These are phyloP conservation scores for Pythium pyrilobum DNA, from an alignment of 352 stramenopile species.

Conservation along the genomic window DNA sequence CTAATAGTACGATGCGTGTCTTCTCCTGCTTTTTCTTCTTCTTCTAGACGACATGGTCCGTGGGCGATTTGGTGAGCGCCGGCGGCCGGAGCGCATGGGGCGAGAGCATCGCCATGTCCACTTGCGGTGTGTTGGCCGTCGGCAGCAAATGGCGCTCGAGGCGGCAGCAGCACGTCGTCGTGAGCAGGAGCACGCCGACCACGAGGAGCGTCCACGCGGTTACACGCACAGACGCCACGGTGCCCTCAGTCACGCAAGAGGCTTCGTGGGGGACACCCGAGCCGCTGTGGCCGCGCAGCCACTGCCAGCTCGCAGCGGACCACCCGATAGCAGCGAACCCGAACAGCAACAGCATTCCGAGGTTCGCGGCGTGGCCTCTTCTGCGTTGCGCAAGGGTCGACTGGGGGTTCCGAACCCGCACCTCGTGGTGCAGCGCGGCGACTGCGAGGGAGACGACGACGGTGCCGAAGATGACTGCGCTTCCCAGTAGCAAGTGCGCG, in stretches of 20 bases:
- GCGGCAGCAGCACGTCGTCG: constrained; percentile 47
- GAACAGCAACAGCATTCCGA: constrained; percentile 2
- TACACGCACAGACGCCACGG: constrained; percentile 7
- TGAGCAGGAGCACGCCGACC: constrained; percentile 29
- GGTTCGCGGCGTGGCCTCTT: neutral
- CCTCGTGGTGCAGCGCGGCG: neutral
- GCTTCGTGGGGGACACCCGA: no score
- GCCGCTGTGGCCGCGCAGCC: neutral
- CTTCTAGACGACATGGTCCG: neutral
- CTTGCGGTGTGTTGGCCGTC: constrained; percentile 13
- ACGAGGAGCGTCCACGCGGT: constrained; percentile 29
- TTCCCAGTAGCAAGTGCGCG: neutral
- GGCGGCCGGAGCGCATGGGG: constrained; percentile 19
- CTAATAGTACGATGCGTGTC: neutral
- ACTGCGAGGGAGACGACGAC: neutral
- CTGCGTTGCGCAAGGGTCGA: neutral
- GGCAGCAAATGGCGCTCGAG: constrained; percentile 47
- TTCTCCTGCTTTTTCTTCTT: neutral
- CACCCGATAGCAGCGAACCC: neutral
- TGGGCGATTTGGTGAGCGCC: constrained; percentile 5
- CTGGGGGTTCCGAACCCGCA: neutral
- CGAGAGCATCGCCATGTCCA: constrained; percentile 36
- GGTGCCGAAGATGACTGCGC: constrained; percentile 1
- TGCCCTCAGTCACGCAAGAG: neutral
- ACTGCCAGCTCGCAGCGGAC: constrained; percentile 9